Evolutionary conservation across 2,329 filamentous ascomycete genomes (phyloP), one percentile per base, ranked within the genome.

Genomic region (Verticillium klebahnii): DNA sequence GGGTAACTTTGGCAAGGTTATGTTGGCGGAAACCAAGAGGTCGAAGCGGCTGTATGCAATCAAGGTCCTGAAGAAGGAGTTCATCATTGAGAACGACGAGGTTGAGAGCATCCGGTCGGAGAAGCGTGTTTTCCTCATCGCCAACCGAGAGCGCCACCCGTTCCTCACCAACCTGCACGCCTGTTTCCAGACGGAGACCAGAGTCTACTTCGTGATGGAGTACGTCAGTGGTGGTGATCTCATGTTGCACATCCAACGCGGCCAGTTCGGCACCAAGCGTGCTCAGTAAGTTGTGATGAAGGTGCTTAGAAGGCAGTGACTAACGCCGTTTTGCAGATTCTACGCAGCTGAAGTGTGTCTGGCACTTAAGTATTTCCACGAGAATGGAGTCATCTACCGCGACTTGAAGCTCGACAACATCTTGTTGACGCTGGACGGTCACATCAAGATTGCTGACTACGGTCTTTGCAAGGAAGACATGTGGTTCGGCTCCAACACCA

Each of bases 171-270:
- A 91, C 72, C 80, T 99, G 45, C 95, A 99, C 73, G 95, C 95
- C 60, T 99, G 95, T 80, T 99, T 99, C 85, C 95, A 99, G 78
- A 99, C 95, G 0, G 95, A 99, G 76, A 99, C 95, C 7, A 85
- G 95, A 69, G 93, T 99, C 25, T 99, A 99, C 80, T 99, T 99
- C 73, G 95, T 99, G 66, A 98, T 98, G 94, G 95, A 99, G 79
- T 99, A 99, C 74, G 92, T 99, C 66, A 97, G 93, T 73, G 95
- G 95, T 80, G 95, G 95, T 80, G 95, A 99, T 83, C 78, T 99
- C 73, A 99, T 99, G 95, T 82, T 98, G 78, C 95, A 99, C 78
- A 99, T 99, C 73, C 95, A 99, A 76, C 88, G 95, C 63, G 94
- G 94, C 19, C 92, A 96, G 72, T 99, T 99, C 72, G 94, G 94